Percentiles rank a stretch among this genome's conserved stretches.
phyloP scores from a whole-genome alignment of 164 flowering plant genomes.

The Santalum album region DNA sequence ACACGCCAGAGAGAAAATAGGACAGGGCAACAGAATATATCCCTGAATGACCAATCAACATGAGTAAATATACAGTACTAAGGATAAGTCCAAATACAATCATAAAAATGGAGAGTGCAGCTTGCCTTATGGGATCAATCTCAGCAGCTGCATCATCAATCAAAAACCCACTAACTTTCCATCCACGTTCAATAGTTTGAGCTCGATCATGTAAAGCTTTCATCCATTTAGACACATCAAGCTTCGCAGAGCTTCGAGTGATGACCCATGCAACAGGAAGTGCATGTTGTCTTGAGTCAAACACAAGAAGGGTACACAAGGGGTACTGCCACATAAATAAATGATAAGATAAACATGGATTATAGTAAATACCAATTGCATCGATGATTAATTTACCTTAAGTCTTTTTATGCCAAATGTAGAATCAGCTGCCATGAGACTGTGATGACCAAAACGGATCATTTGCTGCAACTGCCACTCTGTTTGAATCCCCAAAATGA shows the following conservation, averaged over 20 bases:
- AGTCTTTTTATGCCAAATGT: slow-evolving; percentile 91
- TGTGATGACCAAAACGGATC: slow-evolving; percentile 89
- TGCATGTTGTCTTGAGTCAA: slow-evolving; percentile 92
- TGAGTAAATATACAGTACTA: background rate
- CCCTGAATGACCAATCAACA: slow-evolving; percentile 43
- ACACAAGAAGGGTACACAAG: slow-evolving; percentile 81
- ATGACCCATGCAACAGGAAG: slow-evolving; percentile 95
- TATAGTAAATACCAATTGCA: background rate
- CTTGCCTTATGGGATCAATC: slow-evolving; percentile 85
- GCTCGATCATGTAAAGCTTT: slow-evolving; percentile 70
- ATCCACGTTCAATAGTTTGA: slow-evolving; percentile 48
- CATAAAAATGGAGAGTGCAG: slow-evolving; percentile 9
- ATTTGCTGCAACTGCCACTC: slow-evolving; percentile 98
- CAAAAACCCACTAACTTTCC: slow-evolving; percentile 76
- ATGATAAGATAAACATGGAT: background rate
- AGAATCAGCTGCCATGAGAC: slow-evolving; percentile 81
- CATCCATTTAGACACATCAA: slow-evolving; percentile 83
- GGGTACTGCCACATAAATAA: slow-evolving; percentile 62
- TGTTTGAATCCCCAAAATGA: slow-evolving; percentile 89
- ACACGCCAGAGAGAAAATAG: slow-evolving; percentile 87
- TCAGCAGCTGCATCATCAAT: slow-evolving; percentile 97
- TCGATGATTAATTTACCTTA: slow-evolving; percentile 37
- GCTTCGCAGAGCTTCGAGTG: slow-evolving; percentile 63
- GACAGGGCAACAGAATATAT: slow-evolving; percentile 72
- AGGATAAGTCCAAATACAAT: background rate